phyloP scores from a whole-genome alignment of 805 yeast genomes.

The Spathaspora hagerdaliae region DNA sequence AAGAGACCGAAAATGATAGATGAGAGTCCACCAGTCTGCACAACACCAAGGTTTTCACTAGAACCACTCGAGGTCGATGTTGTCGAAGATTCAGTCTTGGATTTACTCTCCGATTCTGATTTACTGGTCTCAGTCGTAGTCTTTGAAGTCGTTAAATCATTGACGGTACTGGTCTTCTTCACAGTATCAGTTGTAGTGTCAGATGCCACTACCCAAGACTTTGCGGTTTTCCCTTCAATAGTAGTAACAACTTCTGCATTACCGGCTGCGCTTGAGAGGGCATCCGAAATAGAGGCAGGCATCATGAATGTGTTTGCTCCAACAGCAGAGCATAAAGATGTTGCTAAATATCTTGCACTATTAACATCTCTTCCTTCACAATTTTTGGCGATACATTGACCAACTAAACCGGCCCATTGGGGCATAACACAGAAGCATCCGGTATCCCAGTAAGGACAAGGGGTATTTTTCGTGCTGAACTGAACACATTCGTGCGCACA shows the following conservation, averaged over 20 bases:
- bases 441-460: conserved; percentile 49
- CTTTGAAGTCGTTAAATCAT: not conserved
- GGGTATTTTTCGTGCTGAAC: conserved; percentile 31
- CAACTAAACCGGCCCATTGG: conserved; percentile 41
- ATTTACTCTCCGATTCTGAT: not conserved
- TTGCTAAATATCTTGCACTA: conserved; percentile 38
- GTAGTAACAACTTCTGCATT: conserved; percentile 7
- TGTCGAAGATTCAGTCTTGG: not conserved
- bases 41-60: not conserved
- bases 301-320: conserved; percentile 44
- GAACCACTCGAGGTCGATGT: not conserved
- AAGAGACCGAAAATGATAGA: not conserved
- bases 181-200: not conserved
- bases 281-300: conserved; percentile 23
- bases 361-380: conserved; percentile 35
- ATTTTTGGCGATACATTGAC: conserved; percentile 31
- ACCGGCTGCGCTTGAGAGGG: conserved; percentile 13
- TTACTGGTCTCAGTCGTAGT: not conserved
- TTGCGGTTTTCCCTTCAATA: conserved; percentile 9
- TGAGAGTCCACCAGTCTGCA: not conserved
- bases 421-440: conserved; percentile 47
- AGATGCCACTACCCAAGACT: conserved; percentile 6
- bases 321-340: conserved; percentile 35
- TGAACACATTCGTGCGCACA: conserved; percentile 42
- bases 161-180: not conserved